A percentile compares a stretch with the other conserved stretches of the same genome.
Evolutionary conservation across 2,329 filamentous ascomycete species (phyloP).

Genomic region (Pseudocercospora fijiensis): DNA sequence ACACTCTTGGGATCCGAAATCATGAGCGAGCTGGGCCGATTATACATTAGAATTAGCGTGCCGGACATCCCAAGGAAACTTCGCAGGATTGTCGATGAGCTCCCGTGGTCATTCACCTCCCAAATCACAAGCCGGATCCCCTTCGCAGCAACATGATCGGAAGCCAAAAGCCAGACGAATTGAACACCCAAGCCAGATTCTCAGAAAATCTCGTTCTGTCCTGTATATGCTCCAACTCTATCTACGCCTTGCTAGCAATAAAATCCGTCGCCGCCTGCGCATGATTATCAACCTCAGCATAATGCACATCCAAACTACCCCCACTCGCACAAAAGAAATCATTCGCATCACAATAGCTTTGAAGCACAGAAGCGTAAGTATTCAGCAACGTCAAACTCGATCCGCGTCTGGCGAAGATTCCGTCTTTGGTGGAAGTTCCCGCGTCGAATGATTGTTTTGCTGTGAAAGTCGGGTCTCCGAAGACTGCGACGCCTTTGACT

Average conservation of each 20-base stretch:
- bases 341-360: constrained; percentile 24
- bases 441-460: constrained; percentile 32
- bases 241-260: constrained; percentile 1
- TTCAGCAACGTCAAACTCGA: constrained; percentile 21
- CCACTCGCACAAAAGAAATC: constrained; percentile 26
- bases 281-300: constrained; percentile 17
- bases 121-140: too few species aligned
- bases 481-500: constrained; percentile 38
- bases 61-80: too few species aligned
- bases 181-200: too few species aligned
- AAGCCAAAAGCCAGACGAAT: too few species aligned
- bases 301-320: constrained; percentile 18
- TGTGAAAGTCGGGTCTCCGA: constrained; percentile 40
- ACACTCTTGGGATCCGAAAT: too few species aligned
- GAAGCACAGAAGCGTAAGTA: constrained; percentile 19
- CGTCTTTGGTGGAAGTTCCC: constrained; percentile 35
- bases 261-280: constrained; percentile 23
- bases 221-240: too few species aligned
- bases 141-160: too few species aligned
- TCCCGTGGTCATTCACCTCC: too few species aligned
- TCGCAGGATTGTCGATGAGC: too few species aligned
- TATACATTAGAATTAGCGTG: too few species aligned
- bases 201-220: too few species aligned
- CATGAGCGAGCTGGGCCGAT: too few species aligned
- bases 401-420: constrained; percentile 23